These are phyloP conservation scores for Pseudopithomyces maydicus DNA, from an alignment of 2,329 filamentous ascomycete species.

Conservation along the genomic window DNA sequence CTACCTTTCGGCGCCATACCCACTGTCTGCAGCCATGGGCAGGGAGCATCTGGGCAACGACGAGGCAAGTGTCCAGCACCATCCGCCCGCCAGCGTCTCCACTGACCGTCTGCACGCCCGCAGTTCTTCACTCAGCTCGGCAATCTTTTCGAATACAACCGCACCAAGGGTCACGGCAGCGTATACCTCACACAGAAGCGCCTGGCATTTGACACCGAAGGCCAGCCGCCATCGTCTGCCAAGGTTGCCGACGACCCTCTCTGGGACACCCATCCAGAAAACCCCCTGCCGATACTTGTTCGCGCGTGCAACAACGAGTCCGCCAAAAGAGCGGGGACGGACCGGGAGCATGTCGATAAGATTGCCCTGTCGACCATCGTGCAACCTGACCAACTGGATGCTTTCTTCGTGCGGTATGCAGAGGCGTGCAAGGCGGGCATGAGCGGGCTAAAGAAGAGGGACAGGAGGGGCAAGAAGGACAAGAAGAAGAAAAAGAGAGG, in stretches of 20 bases:
- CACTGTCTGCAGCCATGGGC: slow-evolving; percentile 45
- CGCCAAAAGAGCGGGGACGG: slow-evolving; percentile 51
- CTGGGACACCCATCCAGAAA: slow-evolving; percentile 63
- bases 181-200: slow-evolving; percentile 79
- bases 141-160: slow-evolving; percentile 70
- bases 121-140: slow-evolving; percentile 76
- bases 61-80: slow-evolving; percentile 52
- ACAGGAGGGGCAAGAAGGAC: slow-evolving; percentile 83
- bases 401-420: slow-evolving; percentile 83
- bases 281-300: slow-evolving; percentile 74
- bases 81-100: slow-evolving; percentile 3
- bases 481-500: slow-evolving; percentile 69
- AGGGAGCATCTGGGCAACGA: slow-evolving; percentile 64
- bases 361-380: slow-evolving; percentile 86
- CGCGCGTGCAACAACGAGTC: slow-evolving; percentile 79
- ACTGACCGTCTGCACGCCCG: slow-evolving; percentile 11
- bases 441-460: slow-evolving; percentile 87
- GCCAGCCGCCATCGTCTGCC: slow-evolving; percentile 38
- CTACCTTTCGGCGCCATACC: slow-evolving; percentile 13
- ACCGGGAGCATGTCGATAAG: slow-evolving; percentile 57
- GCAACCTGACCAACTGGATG: slow-evolving; percentile 73
- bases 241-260: slow-evolving; percentile 58
- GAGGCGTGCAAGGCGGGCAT: slow-evolving; percentile 91
- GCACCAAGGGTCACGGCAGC: slow-evolving; percentile 72
- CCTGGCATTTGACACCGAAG: slow-evolving; percentile 51